phyloP scores from a whole-genome alignment of 306 rosid genomes.

The Quillaja saponaria region DNA sequence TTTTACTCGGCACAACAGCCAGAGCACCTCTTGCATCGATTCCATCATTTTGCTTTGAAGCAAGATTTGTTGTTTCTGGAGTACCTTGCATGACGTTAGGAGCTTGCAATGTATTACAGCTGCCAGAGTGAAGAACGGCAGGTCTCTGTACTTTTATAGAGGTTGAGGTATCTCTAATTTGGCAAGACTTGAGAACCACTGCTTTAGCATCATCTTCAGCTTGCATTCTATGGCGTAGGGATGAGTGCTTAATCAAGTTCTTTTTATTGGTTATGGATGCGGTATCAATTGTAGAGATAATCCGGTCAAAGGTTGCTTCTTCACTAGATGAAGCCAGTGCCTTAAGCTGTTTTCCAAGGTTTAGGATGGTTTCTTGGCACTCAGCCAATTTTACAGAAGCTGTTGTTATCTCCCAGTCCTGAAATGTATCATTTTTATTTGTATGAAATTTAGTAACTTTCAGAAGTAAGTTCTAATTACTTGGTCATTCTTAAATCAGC shows the following conservation, averaged over 20 bases:
- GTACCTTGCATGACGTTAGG: constrained; percentile 38
- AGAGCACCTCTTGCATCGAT: no score
- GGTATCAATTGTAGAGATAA: constrained; percentile 34
- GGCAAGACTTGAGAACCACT: no score
- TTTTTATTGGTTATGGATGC: constrained; percentile 30
- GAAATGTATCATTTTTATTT: constrained; percentile 30
- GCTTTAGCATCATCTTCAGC: constrained; percentile 59
- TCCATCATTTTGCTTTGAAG: no score
- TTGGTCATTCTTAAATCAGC: no score
- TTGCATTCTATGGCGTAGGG: constrained; percentile 73
- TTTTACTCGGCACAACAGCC: constrained; percentile 72
- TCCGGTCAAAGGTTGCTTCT: constrained; percentile 65
- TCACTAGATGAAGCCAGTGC: constrained; percentile 72
- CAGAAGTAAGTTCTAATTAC: constrained; percentile 6
- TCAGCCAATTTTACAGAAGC: constrained; percentile 95
- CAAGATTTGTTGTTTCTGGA: no score
- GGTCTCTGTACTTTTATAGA: no score
- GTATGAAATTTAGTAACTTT: neutral
- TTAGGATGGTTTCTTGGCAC: constrained; percentile 89
- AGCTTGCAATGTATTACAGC: constrained; percentile 20
- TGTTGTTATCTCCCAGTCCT: constrained; percentile 87
- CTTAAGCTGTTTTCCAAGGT: constrained; percentile 91
- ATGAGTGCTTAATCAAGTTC: constrained; percentile 43
- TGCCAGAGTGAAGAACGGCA: no score
- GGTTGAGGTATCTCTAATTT: no score